Evolutionary conservation across 176 grass and related monocot genomes (phyloP).

Genomic region (Oryza rufipogon): DNA sequence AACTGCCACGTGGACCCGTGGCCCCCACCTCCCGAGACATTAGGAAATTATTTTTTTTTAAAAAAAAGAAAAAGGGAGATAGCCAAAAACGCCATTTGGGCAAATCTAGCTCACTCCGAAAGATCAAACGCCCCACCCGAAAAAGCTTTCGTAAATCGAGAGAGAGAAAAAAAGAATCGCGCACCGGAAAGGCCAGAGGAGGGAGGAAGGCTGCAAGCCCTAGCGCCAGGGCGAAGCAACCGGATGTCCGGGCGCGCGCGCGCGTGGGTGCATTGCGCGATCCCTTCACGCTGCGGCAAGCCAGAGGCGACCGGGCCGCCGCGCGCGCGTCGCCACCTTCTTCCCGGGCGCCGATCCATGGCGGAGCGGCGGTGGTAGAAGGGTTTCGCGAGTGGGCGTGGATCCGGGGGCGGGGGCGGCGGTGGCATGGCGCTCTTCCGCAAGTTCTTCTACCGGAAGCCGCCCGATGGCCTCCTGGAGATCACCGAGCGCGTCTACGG

Average conservation of each 20-base stretch:
- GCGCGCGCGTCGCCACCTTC: slow-evolving; percentile 3
- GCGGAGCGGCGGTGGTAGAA: not conserved
- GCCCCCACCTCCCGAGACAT: too few relatives aligned
- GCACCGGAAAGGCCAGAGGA: not conserved
- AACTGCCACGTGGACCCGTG: too few relatives aligned
- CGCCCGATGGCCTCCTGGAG: slow-evolving; percentile 93
- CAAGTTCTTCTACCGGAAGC: slow-evolving; percentile 99
- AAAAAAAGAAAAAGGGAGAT: too few relatives aligned
- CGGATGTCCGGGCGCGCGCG: not conserved
- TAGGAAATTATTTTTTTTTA: too few relatives aligned
- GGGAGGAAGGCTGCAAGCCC: slow-evolving; percentile 43
- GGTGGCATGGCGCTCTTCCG: slow-evolving; percentile 82
- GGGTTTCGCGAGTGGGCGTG: slow-evolving; percentile 1
- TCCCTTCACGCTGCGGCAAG: slow-evolving; percentile 61
- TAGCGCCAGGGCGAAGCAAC: slow-evolving; percentile 44
- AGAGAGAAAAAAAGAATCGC: not conserved
- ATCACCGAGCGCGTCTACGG: slow-evolving; percentile 97
- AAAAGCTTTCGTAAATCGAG: slow-evolving; percentile 10
- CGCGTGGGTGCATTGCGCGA: slow-evolving; percentile 29
- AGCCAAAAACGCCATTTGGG: slow-evolving; percentile 9
- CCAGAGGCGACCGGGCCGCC: slow-evolving; percentile 25
- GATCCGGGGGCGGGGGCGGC: slow-evolving; percentile 37
- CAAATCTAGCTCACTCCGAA: slow-evolving; percentile 43
- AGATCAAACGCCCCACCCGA: slow-evolving; percentile 31
- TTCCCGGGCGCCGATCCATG: slow-evolving; percentile 14